These are phyloP conservation scores for Phialophora tarda DNA, from an alignment of 2,329 filamentous ascomycete genomes.

Conservation along the genomic window DNA sequence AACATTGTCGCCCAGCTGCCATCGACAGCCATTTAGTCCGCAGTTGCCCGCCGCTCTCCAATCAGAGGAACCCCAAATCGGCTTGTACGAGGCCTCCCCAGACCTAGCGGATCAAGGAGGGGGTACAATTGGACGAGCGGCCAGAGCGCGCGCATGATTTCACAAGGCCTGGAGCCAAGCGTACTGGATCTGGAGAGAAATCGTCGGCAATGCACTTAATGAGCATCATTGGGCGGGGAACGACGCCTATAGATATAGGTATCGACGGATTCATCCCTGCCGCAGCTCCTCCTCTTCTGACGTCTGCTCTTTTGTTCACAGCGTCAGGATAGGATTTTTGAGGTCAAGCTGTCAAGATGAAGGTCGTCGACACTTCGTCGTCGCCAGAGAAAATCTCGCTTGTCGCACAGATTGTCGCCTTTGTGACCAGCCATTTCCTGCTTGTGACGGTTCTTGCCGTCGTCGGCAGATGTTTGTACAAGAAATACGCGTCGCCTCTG, in stretches of 20 bases:
- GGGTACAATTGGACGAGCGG: slow-evolving; percentile 1
- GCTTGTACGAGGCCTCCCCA: not conserved
- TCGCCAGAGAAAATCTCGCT: slow-evolving; percentile 20
- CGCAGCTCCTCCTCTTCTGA: not conserved
- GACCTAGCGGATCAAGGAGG: not conserved
- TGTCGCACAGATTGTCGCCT: slow-evolving; percentile 21
- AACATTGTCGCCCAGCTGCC: not conserved
- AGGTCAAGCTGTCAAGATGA: slow-evolving; percentile 7
- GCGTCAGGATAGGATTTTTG: not conserved
- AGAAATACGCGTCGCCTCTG: slow-evolving; percentile 56
- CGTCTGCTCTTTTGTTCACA: not conserved
- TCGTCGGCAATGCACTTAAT: slow-evolving; percentile 9
- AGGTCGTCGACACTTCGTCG: slow-evolving; percentile 12
- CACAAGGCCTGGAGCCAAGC: not conserved
- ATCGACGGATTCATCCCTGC: not conserved
- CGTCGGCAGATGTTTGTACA: slow-evolving; percentile 30
- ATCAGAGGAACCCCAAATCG: not conserved
- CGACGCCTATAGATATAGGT: not conserved
- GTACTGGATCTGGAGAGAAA: slow-evolving; percentile 1
- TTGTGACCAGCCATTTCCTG: slow-evolving; percentile 31
- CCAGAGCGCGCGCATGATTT: not conserved
- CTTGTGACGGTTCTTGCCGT: slow-evolving; percentile 24
- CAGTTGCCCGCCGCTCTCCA: not conserved
- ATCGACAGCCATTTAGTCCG: not conserved
- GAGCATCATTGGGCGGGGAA: slow-evolving; percentile 7